These are phyloP conservation scores for Drechslerella coelobrocha DNA, from an alignment of 2,329 filamentous ascomycete genomes.

Conservation along the genomic window DNA sequence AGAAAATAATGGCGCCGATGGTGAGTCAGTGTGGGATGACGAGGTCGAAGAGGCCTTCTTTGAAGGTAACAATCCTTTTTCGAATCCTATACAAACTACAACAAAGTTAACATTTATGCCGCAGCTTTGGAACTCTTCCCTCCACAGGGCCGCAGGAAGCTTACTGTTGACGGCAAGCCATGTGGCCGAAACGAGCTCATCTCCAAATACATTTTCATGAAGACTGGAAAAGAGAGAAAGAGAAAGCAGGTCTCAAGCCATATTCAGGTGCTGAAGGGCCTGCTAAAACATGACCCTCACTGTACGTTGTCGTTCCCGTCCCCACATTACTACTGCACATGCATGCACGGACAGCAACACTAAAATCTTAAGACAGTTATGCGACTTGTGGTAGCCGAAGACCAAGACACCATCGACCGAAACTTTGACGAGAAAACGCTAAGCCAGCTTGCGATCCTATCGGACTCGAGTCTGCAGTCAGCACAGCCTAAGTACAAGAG, in stretches of 20 bases:
- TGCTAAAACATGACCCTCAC: slow-evolving; percentile 68
- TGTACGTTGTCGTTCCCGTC: slow-evolving; percentile 63
- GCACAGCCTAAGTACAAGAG: slow-evolving; percentile 46
- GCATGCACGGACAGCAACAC: slow-evolving; percentile 39
- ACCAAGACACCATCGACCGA: slow-evolving; percentile 48
- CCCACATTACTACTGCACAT: neutral
- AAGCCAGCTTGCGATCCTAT: slow-evolving; percentile 46
- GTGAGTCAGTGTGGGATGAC: slow-evolving; percentile 69
- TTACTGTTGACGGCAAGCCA: slow-evolving; percentile 69
- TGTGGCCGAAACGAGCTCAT: slow-evolving; percentile 75
- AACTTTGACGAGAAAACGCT: slow-evolving; percentile 50
- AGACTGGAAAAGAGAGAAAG: slow-evolving; percentile 59
- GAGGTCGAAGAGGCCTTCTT: slow-evolving; percentile 72
- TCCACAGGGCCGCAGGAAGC: slow-evolving; percentile 71
- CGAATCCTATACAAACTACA: neutral
- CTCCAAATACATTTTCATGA: slow-evolving; percentile 68
- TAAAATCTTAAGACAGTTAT: slow-evolving; percentile 47
- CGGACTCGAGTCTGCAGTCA: slow-evolving; percentile 35
- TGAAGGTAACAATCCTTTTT: slow-evolving; percentile 63
- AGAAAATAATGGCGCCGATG: slow-evolving; percentile 63
- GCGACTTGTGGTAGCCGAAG: slow-evolving; percentile 49
- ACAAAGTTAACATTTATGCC: slow-evolving; percentile 3
- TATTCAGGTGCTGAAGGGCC: slow-evolving; percentile 73
- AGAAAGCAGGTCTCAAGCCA: slow-evolving; percentile 74
- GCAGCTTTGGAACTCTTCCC: slow-evolving; percentile 71